Conservation (phyloP, 805 yeast genomes). For the Metschnikowia aberdeeniae region DNA sequence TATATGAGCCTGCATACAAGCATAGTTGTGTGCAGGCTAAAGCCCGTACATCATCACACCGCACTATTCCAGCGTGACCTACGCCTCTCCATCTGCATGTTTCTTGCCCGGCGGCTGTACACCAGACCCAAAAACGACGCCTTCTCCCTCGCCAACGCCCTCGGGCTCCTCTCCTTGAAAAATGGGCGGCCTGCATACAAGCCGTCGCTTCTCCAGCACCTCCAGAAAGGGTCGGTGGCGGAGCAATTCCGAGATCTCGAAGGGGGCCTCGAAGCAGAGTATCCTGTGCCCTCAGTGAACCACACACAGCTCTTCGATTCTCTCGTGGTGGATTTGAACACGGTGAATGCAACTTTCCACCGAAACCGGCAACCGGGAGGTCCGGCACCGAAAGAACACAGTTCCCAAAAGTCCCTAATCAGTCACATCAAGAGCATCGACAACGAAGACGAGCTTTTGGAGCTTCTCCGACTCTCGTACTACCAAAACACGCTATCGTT, state of each 20-base stretch:
- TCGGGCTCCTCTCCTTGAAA: constrained; percentile 26
- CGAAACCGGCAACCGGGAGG: background rate
- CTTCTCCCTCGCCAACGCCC: constrained; percentile 30
- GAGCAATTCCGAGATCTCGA: constrained; percentile 23
- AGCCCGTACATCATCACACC: too few relatives aligned
- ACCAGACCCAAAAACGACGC: constrained; percentile 9
- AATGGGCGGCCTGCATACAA: constrained; percentile 18
- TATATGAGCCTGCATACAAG: too few relatives aligned
- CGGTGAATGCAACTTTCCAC: background rate
- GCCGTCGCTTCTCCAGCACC: constrained; percentile 31
- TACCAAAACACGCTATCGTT: constrained; percentile 25
- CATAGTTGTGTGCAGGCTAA: too few relatives aligned
- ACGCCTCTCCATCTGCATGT: background rate
- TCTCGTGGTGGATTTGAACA: constrained; percentile 26
- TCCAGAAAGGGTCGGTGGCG: constrained; percentile 30
- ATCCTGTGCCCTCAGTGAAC: constrained; percentile 4
- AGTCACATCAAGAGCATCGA: constrained; percentile 17
- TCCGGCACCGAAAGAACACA: constrained; percentile 7
- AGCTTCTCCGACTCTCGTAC: constrained; percentile 22
- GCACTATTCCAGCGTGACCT: background rate
- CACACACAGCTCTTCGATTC: constrained; percentile 17
- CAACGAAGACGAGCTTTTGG: constrained; percentile 20
- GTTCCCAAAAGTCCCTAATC: constrained; percentile 15
- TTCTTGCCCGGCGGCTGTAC: constrained; percentile 1
- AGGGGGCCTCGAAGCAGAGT: constrained; percentile 1